These are phyloP conservation scores for Hymenoscyphus scutula DNA, from an alignment of 2,329 filamentous ascomycete species.

Conservation along the genomic window DNA sequence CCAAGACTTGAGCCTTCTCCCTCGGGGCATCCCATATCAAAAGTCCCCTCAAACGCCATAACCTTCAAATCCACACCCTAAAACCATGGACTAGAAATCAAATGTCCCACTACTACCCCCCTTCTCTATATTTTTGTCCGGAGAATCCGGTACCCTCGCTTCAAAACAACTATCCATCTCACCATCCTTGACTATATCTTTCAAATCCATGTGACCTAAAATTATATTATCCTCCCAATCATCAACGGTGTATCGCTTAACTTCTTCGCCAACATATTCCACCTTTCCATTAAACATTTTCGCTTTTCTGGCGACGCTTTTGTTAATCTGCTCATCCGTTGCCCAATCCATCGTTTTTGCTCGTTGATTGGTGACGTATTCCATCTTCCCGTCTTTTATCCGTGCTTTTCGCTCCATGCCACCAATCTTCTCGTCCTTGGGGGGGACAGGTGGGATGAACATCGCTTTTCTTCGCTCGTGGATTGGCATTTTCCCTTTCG, in stretches of 20 bases:
- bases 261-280: background rate
- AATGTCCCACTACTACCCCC: background rate
- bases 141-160: background rate
- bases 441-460: slow-evolving; percentile 6
- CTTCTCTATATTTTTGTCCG: background rate
- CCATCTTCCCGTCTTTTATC: slow-evolving; percentile 4
- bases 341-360: background rate
- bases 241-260: background rate
- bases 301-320: background rate
- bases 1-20: too few relatives aligned
- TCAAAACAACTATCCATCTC: background rate
- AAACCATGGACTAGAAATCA: background rate
- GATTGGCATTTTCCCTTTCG: background rate
- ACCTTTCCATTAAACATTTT: background rate
- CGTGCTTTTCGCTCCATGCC: slow-evolving; percentile 6
- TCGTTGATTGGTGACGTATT: background rate
- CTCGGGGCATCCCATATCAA: too few relatives aligned
- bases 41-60: background rate
- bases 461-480: slow-evolving; percentile 8
- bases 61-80: background rate
- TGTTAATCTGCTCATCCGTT: background rate
- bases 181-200: background rate
- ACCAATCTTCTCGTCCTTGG: background rate
- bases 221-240: background rate
- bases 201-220: background rate